A percentile compares a stretch with the other conserved stretches of the same genome.
phyloP scores from a whole-genome alignment of 1,284 basidiomycete species.

The Rhodotorula sp. region DNA sequence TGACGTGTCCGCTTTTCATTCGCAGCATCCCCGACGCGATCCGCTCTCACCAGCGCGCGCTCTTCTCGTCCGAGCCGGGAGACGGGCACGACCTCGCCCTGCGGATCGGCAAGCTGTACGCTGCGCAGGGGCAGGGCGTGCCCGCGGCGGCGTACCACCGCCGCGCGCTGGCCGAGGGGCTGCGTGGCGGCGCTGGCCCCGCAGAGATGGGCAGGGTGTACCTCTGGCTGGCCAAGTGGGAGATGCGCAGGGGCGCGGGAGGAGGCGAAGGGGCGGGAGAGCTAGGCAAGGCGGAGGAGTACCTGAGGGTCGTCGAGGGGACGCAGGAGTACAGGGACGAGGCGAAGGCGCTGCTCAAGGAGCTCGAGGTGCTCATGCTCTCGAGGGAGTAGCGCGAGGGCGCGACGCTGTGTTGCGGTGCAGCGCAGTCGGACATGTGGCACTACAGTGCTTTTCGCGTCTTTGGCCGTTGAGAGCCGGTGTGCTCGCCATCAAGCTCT shows the following conservation, averaged over 20 bases:
- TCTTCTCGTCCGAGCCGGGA: constrained; percentile 77
- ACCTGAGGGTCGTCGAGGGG: constrained; percentile 17
- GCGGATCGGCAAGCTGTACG: constrained; percentile 75
- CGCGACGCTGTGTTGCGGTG: too few species aligned
- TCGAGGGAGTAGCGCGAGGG: constrained; percentile 28
- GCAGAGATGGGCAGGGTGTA: constrained; percentile 34
- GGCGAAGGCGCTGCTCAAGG: constrained; percentile 31
- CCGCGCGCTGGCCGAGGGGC: constrained; percentile 36
- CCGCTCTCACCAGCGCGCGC: constrained; percentile 81
- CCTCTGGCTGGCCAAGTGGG: constrained; percentile 40
- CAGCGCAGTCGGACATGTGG: too few species aligned
- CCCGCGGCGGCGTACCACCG: constrained; percentile 57
- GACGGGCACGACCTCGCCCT: constrained; percentile 68
- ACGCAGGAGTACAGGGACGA: constrained; percentile 39
- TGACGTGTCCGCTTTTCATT: constrained; percentile 10
- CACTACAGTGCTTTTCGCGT: too few species aligned
- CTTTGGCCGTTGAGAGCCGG: not conserved
- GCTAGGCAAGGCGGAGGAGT: constrained; percentile 38
- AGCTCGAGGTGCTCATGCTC: constrained; percentile 30
- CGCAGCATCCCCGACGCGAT: constrained; percentile 77
- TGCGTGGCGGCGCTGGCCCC: constrained; percentile 19
- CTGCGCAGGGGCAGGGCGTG: constrained; percentile 63
- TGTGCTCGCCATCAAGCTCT: not conserved
- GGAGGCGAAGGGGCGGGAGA: constrained; percentile 28
- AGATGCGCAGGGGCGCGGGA: constrained; percentile 26